Conservation (phyloP, 371 early-diverging fungal genomes). For the Rhizomucor miehei region DNA sequence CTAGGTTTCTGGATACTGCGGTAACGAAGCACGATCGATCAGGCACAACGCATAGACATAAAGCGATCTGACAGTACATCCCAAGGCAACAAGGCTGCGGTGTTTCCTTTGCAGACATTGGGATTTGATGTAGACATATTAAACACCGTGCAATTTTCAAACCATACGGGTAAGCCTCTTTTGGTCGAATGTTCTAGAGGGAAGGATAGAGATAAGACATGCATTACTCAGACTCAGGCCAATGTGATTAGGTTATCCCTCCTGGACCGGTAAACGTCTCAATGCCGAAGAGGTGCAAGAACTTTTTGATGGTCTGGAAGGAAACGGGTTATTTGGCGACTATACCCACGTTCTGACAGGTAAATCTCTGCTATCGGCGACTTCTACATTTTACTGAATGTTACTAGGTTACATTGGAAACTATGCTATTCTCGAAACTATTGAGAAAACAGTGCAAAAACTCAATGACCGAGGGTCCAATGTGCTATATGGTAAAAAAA, state of each 20-base stretch:
- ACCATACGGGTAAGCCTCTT: slow-evolving; percentile 72
- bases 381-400: background rate
- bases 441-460: slow-evolving; percentile 50
- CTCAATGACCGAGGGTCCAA: slow-evolving; percentile 46
- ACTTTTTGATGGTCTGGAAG: slow-evolving; percentile 69
- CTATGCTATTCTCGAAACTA: slow-evolving; percentile 62
- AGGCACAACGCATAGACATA: background rate
- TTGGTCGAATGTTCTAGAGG: background rate
- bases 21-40: slow-evolving; percentile 27
- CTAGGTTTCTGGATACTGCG: slow-evolving; percentile 76
- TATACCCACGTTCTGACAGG: slow-evolving; percentile 84
- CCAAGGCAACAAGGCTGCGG: slow-evolving; percentile 82
- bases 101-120: slow-evolving; percentile 86
- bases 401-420: slow-evolving; percentile 87
- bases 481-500: slow-evolving; percentile 51
- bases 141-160: slow-evolving; percentile 92
- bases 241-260: slow-evolving; percentile 65
- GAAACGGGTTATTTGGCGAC: slow-evolving; percentile 66
- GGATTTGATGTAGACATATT: slow-evolving; percentile 91
- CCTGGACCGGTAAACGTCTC: slow-evolving; percentile 67
- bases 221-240: background rate
- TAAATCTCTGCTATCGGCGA: slow-evolving; percentile 7
- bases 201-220: too few relatives aligned
- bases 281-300: slow-evolving; percentile 62
- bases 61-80: background rate